A percentile compares a stretch with the other conserved stretches of the same genome.
These are phyloP conservation scores for Fusarium sororula DNA, from an alignment of 2,329 filamentous ascomycete species.

Conservation along the genomic window DNA sequence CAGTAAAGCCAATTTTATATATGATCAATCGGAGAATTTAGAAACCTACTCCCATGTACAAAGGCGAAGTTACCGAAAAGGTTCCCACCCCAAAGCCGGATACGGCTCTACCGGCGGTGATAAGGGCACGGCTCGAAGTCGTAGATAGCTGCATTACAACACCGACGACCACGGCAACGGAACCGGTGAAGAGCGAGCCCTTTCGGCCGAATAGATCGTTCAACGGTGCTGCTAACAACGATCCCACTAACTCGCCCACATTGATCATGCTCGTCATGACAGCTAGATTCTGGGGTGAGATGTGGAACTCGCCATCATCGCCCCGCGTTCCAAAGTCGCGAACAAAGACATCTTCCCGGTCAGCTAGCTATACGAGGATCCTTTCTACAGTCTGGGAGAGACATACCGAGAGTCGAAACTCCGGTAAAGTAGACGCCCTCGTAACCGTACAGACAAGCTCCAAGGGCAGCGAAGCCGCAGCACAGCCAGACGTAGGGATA, in stretches of 20 bases:
- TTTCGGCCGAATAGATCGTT: conserved; percentile 49
- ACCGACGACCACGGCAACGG: conserved; percentile 42
- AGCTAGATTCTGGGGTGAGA: conserved; percentile 36
- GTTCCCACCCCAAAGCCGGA: conserved; percentile 45
- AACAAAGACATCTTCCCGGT: conserved; percentile 44
- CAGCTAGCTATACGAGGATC: background rate
- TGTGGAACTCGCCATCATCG: conserved; percentile 42
- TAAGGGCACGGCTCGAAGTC: conserved; percentile 32
- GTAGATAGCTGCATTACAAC: conserved; percentile 38
- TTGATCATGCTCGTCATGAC: conserved; percentile 52
- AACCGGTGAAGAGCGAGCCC: conserved; percentile 42
- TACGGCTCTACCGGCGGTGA: conserved; percentile 40
- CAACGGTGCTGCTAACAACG: conserved; percentile 48
- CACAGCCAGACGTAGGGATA: conserved; percentile 46
- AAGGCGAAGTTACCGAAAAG: conserved; percentile 50
- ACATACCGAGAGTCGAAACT: conserved; percentile 45
- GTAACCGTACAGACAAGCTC: conserved; percentile 50
- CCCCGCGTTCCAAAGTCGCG: conserved; percentile 45
- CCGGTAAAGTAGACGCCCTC: conserved; percentile 50
- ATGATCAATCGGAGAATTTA: background rate
- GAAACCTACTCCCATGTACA: conserved; percentile 48
- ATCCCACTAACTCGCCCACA: conserved; percentile 50
- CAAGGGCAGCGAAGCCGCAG: conserved; percentile 49
- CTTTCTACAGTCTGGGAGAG: background rate
- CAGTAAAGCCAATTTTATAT: background rate